Evolutionary conservation across 208 protist genomes (phyloP), one percentile per base, ranked within the genome.

Genomic region (Acanthamoeba royreba): DNA sequence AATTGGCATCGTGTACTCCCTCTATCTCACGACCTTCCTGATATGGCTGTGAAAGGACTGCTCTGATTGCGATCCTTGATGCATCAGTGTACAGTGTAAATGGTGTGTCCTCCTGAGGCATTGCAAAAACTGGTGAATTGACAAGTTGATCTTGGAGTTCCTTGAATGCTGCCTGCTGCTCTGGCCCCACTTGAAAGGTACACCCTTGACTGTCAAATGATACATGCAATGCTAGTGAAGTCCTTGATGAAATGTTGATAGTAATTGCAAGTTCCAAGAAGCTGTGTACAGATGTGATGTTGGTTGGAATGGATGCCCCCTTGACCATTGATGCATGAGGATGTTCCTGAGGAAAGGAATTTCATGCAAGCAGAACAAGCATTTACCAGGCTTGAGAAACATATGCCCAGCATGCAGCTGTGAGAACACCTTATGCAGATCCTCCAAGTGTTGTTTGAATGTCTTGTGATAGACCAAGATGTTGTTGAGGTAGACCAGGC

Each of bases 401-500:
- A 77, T 79, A 7, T 52, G 31, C 2, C 15, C 85, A 19, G 58
- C 8, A 25, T 38, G 42, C 25, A 92, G 5, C 35, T 28, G 49
- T 0, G 40, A 9, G 17, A 92, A 92, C 40, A 92, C 49, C 0
- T 31, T 2, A 0, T 0, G 9, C 85, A 92, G 0, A 11, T 92
- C 25, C 1, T 11, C 0, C 0, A 92, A 35, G 8, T 92, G 85
- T 22, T 92, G 9, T 5, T 2, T n/a, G 15, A 92, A 92, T 13
- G 49, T 92, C 0, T 17, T 1, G 1, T n/a, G 69, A 17, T 45
- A 92, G 35, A 92, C 43, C n/a, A 92, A 69, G 58, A 92, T 77
- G 61, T 92, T 11, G 38, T 92, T n/a, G 22, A 92, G 31, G 43
- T 92, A 92, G 42, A 92, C 49, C 1, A 92, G 43, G 61, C 49